Evolutionary conservation across 2,329 filamentous ascomycete species (phyloP).

Genomic region (Onygenales sp.): DNA sequence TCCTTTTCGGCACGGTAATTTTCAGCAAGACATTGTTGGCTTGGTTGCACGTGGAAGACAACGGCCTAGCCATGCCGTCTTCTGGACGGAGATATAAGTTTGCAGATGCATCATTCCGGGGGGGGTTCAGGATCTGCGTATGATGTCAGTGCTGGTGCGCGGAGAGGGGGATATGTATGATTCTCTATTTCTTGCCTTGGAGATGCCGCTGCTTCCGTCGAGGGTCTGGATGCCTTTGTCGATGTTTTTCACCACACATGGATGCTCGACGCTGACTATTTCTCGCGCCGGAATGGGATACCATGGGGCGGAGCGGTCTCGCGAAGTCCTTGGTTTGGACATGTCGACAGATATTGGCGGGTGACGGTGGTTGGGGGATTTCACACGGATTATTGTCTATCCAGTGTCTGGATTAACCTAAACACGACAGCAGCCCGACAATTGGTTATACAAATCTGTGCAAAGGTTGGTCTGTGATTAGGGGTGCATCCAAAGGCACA

Average conservation of each 20-base stretch:
- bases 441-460: too few relatives aligned
- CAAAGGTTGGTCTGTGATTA: too few relatives aligned
- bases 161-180: neutral
- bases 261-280: conserved; percentile 57
- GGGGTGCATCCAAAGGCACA: too few relatives aligned
- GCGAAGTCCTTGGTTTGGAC: neutral
- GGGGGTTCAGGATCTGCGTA: conserved; percentile 36
- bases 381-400: too few relatives aligned
- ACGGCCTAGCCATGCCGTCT: conserved; percentile 67
- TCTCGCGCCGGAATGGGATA: conserved; percentile 43
- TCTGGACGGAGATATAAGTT: conserved; percentile 71
- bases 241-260: conserved; percentile 55
- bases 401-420: too few relatives aligned
- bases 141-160: neutral
- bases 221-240: conserved; percentile 56
- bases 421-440: too few relatives aligned
- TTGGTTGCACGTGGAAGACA: conserved; percentile 64
- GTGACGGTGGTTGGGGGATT: too few relatives aligned
- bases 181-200: conserved; percentile 34
- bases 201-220: conserved; percentile 46
- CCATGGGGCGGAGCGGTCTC: conserved; percentile 31
- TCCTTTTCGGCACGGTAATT: conserved; percentile 76
- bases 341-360: neutral
- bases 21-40: conserved; percentile 81
- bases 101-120: conserved; percentile 40